phyloP scores from a whole-genome alignment of 306 rosid species.

The Prunus mume region DNA sequence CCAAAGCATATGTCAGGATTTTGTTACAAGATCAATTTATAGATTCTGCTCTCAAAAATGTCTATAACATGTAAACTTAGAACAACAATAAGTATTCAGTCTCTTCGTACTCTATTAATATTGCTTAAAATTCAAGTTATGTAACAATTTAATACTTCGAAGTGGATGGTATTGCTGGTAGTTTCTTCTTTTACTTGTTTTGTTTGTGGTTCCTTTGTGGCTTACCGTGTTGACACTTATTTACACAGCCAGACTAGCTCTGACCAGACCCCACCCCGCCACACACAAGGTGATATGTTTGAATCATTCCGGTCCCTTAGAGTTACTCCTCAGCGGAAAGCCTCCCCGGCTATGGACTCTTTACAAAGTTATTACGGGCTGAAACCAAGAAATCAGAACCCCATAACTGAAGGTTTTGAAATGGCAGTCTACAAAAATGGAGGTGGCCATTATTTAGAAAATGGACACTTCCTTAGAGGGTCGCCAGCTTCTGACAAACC shows the following conservation, averaged over 20 bases:
- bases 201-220: constrained; percentile 4
- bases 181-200: background rate
- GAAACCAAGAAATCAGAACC: constrained; percentile 35
- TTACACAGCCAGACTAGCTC: constrained; percentile 41
- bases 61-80: background rate
- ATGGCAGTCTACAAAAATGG: constrained; percentile 34
- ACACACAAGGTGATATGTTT: constrained; percentile 39
- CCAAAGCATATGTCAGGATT: background rate
- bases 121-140: background rate
- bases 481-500: constrained; percentile 20
- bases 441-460: constrained; percentile 38
- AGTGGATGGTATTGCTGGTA: too few relatives aligned
- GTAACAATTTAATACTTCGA: too few relatives aligned
- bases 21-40: background rate
- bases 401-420: constrained; percentile 33
- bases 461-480: constrained; percentile 22
- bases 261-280: constrained; percentile 30
- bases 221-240: constrained; percentile 18
- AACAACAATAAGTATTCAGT: background rate
- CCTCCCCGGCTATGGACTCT: constrained; percentile 72
- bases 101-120: background rate
- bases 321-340: constrained; percentile 40
- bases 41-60: background rate
- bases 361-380: constrained; percentile 81
- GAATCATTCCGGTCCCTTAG: constrained; percentile 59